phyloP scores from a whole-genome alignment of 305 asterid genomes.

The Striga hermonthica region DNA sequence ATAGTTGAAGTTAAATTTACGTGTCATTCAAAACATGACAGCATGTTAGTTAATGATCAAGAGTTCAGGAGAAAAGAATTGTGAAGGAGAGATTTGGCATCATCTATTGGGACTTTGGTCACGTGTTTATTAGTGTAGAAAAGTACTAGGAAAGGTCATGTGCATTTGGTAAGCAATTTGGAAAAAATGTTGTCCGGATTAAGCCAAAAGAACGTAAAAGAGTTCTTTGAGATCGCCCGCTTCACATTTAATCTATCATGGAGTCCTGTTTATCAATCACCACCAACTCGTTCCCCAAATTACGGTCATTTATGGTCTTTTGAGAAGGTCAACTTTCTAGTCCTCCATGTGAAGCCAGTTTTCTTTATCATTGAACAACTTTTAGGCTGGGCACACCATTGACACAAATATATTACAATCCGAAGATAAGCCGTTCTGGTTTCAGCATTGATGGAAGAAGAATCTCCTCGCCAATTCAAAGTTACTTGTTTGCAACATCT shows the following conservation, averaged over 20 bases:
- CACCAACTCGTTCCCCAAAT: conserved; percentile 8
- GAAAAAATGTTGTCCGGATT: neutral
- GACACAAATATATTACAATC: too few relatives aligned
- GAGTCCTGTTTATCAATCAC: conserved; percentile 15
- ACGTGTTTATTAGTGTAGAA: neutral
- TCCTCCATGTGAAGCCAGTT: too few relatives aligned
- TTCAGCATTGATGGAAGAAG: too few relatives aligned
- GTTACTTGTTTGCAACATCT: neutral
- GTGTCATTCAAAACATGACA: conserved; percentile 24
- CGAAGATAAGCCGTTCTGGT: too few relatives aligned
- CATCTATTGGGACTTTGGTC: neutral
- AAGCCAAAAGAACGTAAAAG: neutral
- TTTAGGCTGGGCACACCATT: neutral
- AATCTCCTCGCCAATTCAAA: too few relatives aligned
- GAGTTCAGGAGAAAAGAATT: neutral
- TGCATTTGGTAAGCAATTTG: neutral
- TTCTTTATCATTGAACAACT: neutral
- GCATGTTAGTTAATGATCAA: neutral
- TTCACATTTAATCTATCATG: conserved; percentile 14
- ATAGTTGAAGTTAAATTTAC: conserved; percentile 13
- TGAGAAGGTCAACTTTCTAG: too few relatives aligned
- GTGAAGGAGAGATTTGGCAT: neutral
- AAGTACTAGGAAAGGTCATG: neutral
- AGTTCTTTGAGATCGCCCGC: conserved; percentile 8
- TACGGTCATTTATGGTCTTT: conserved; percentile 7